These are phyloP conservation scores for Fusarium humuli DNA, from an alignment of 2,329 filamentous ascomycete species.

Conservation along the genomic window DNA sequence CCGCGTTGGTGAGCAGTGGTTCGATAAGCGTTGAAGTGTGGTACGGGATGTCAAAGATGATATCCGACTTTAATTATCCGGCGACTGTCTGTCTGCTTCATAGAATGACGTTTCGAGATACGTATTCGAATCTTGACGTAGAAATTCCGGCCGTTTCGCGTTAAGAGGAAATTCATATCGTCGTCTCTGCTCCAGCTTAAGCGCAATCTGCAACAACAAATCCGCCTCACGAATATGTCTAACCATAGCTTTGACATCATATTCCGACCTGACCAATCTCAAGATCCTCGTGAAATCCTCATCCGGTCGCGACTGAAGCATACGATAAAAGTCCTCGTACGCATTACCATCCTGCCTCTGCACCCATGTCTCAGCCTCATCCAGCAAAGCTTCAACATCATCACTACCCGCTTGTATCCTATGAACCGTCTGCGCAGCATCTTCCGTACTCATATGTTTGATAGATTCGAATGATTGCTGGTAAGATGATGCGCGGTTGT, in stretches of 20 bases:
- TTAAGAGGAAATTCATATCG: not conserved
- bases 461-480: not conserved
- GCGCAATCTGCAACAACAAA: not conserved
- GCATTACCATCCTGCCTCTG: not conserved
- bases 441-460: not conserved
- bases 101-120: not conserved
- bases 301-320: not conserved
- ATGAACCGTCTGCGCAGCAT: not conserved
- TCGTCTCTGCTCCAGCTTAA: not conserved
- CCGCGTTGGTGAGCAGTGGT: fast-evolving
- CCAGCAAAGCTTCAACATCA: not conserved
- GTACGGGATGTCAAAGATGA: not conserved
- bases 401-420: not conserved
- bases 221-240: not conserved
- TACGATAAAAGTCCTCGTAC: not conserved
- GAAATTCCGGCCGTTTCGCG: fast-evolving
- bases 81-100: not conserved
- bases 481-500: not conserved
- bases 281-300: not conserved
- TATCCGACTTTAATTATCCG: not conserved
- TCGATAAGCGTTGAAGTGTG: not conserved
- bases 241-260: not conserved
- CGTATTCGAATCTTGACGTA: not conserved
- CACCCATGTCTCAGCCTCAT: not conserved
- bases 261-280: not conserved